Percentiles rank a stretch among this genome's conserved stretches.
Conservation (phyloP, 495 filamentous ascomycete species). For the Alectoria sarmentosa region DNA sequence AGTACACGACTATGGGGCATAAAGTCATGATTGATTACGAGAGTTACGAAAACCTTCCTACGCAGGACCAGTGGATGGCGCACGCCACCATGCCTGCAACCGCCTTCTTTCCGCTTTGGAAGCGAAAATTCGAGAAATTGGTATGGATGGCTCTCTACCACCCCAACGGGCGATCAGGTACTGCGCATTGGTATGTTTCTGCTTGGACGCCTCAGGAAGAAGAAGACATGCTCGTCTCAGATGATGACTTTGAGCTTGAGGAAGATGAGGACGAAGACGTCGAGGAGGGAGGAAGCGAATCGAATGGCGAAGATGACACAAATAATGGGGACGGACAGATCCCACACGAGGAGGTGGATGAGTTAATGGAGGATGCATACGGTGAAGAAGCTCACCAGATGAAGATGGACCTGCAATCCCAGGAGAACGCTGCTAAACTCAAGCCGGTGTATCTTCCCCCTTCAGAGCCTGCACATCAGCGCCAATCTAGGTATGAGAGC, state of each 20-base stretch:
- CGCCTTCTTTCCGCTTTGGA: constrained; percentile 17
- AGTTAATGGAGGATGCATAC: neutral
- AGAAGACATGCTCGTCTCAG: neutral
- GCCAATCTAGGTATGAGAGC: neutral
- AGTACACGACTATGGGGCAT: constrained; percentile 9
- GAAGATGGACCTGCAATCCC: neutral
- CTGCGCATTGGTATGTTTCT: neutral
- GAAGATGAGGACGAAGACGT: neutral
- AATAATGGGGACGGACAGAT: neutral
- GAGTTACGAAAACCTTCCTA: constrained; percentile 12
- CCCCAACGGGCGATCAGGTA: neutral
- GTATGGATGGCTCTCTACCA: constrained; percentile 16
- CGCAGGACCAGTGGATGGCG: constrained; percentile 23
- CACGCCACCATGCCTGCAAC: constrained; percentile 12
- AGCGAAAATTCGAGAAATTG: constrained; percentile 17
- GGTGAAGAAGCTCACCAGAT: neutral
- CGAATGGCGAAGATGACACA: neutral
- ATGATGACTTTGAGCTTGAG: neutral
- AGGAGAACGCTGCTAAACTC: neutral
- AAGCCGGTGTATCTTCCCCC: neutral
- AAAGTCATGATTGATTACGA: constrained; percentile 15
- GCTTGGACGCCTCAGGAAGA: neutral
- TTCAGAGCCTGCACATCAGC: neutral
- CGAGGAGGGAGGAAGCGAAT: neutral
- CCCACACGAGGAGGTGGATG: neutral